Conservation (phyloP, 345 rosid genomes). For the Ceriops decandra region DNA sequence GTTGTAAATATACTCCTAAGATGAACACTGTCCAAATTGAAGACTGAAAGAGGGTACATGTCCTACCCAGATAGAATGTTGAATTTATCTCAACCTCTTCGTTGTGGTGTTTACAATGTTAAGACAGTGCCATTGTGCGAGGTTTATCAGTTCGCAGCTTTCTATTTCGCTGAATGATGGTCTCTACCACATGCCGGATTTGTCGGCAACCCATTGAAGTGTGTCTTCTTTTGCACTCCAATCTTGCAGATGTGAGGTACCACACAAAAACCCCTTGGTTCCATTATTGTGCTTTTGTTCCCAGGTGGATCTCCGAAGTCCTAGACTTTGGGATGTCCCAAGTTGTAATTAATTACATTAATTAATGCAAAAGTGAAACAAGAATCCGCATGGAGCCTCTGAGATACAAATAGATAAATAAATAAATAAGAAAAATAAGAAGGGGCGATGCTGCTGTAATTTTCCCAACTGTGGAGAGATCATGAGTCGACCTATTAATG, state of each 20-base stretch:
- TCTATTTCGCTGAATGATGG: not conserved
- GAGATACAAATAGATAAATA: not conserved
- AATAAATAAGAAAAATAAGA: not conserved
- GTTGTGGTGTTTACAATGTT: not conserved
- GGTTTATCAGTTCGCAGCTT: too few relatives aligned
- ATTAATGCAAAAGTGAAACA: not conserved
- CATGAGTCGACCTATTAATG: too few relatives aligned
- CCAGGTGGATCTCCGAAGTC: not conserved
- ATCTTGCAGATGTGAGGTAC: constrained; percentile 25
- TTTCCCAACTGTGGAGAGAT: too few relatives aligned
- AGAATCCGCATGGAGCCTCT: not conserved
- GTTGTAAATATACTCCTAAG: not conserved
- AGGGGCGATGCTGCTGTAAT: not conserved
- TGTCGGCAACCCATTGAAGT: constrained; percentile 14
- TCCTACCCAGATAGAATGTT: constrained; percentile 51
- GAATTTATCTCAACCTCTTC: not conserved
- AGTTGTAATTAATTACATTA: not conserved
- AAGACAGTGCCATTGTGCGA: not conserved
- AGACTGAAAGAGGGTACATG: not conserved
- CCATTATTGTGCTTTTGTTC: not conserved
- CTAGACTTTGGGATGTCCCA: not conserved
- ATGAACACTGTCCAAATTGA: not conserved
- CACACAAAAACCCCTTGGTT: constrained; percentile 3
- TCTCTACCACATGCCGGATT: constrained; percentile 22
- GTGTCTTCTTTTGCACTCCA: constrained; percentile 10